Conservation (phyloP, 2,329 filamentous ascomycete species). For the Cytospora mali region DNA sequence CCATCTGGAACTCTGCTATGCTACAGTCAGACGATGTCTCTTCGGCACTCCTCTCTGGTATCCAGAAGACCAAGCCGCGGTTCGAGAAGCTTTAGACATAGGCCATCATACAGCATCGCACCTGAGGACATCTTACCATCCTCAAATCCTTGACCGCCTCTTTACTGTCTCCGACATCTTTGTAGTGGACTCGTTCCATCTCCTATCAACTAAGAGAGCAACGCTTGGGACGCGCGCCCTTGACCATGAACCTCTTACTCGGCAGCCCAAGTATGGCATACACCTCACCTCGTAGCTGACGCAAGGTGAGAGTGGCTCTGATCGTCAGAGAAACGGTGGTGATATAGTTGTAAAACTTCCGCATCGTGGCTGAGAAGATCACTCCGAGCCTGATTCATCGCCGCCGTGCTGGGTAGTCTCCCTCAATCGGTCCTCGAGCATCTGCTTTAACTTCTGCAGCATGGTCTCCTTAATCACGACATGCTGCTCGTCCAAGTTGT, state of each 20-base stretch:
- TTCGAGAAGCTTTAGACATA: constrained; percentile 76
- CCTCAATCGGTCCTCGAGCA: constrained; percentile 62
- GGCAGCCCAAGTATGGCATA: not conserved
- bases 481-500: constrained; percentile 77
- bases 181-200: constrained; percentile 1
- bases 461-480: constrained; percentile 76
- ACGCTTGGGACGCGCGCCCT: not conserved
- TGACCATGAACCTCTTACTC: not conserved
- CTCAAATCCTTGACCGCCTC: not conserved
- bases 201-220: not conserved
- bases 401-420: constrained; percentile 50
- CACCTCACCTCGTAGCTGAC: not conserved
- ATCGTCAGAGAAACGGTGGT: not conserved
- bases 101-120: not conserved
- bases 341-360: not conserved
- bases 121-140: not conserved
- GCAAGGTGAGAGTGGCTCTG: not conserved
- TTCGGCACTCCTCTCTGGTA: constrained; percentile 71
- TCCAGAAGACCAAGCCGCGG: constrained; percentile 76
- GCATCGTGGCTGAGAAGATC: constrained; percentile 28
- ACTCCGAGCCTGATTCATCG: constrained; percentile 56
- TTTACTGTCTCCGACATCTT: not conserved
- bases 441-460: constrained; percentile 66
- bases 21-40: constrained; percentile 80
- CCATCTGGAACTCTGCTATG: constrained; percentile 83